These are phyloP conservation scores for Boletus sensibilis DNA, from an alignment of 768 basidiomycete genomes.

Conservation along the genomic window DNA sequence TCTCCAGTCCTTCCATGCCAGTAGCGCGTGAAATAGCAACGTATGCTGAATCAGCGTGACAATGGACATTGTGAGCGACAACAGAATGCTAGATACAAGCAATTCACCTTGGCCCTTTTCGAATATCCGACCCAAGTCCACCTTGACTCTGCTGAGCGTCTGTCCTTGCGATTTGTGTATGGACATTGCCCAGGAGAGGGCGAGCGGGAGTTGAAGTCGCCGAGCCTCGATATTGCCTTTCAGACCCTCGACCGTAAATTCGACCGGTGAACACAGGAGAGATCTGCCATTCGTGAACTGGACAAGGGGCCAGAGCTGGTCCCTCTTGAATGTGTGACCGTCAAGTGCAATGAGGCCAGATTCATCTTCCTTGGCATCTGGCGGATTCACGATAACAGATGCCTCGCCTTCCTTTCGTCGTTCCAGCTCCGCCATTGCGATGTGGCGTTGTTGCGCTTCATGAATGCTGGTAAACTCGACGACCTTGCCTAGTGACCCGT, in stretches of 20 bases:
- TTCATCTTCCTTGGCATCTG: background rate
- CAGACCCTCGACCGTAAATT: slow-evolving; percentile 36
- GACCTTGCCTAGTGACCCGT: slow-evolving; percentile 88
- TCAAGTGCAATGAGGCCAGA: slow-evolving; percentile 21
- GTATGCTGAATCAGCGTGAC: slow-evolving; percentile 28
- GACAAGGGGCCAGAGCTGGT: slow-evolving; percentile 36
- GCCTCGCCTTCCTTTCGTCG: slow-evolving; percentile 12
- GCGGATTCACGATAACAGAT: background rate
- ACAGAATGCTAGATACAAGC: background rate
- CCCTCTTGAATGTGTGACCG: slow-evolving; percentile 9
- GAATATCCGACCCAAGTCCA: slow-evolving; percentile 87
- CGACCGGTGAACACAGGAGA: slow-evolving; percentile 33
- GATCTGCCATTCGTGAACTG: slow-evolving; percentile 32
- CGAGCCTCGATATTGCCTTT: slow-evolving; percentile 36
- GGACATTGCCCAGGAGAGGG: slow-evolving; percentile 95
- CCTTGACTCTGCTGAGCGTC: slow-evolving; percentile 89
- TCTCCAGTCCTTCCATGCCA: slow-evolving; percentile 40
- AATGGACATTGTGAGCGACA: background rate
- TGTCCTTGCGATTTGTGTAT: slow-evolving; percentile 99
- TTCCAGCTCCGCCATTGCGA: slow-evolving; percentile 32
- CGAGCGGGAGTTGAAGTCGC: slow-evolving; percentile 66
- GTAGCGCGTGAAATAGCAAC: slow-evolving; percentile 43
- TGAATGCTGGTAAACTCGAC: slow-evolving; percentile 30
- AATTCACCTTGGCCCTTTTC: slow-evolving; percentile 66
- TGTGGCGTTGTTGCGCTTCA: slow-evolving; percentile 28